Base-by-base conservation (phyloP, 2,329 filamentous ascomycete species). In the Thyridium curvatum region DNA sequence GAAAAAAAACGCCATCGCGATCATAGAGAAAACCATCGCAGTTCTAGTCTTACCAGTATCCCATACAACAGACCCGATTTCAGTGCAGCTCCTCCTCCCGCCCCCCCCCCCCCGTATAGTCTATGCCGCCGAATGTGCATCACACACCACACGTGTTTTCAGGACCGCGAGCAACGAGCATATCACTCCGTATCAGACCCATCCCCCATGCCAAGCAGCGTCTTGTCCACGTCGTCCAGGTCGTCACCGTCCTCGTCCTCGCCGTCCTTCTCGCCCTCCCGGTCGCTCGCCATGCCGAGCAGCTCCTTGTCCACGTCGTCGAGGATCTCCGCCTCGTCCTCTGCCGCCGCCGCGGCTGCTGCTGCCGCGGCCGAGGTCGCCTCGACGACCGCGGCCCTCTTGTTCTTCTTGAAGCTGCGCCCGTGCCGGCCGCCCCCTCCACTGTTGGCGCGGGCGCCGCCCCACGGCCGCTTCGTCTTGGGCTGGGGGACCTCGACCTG, bases 301-400 rank as follows among this genome's bases (percentile, higher is more conserved):
- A 61, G 43, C 13, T 57, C 57, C 51, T 58, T 59, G 32, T 61
- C 59, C 30, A 57, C 49, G 14, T 64, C 63, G 44, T 68, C 58
- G 29, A 62, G 56, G 28, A 66, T 65, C 41, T 74, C 69, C 29
- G 72, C 68, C 33, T 77, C 72, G 40, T 69, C 68, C 38, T 64
- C 50, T 40, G 30, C 46, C 49, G 14, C 49, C 52, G 21, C 39
- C 14, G 31, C 37, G 10, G 13, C 34, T 6, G 30, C 35, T 7
- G 39, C 41, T 17, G n/a, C 37, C 33, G 34, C 38, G 30, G 32
- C 35, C 9, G 39, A 38, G 29, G n/a, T 26, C 18, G 35, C 34
- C 45, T 7, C 46, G 46, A 33, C 43, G 44, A 32, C 40, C 35
- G 46, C 30, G 39, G 40, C 37, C 29, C 32, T 21, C 18, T 41